These are phyloP conservation scores for Phyllostachys edulis DNA, from an alignment of 176 grass and related monocot genomes.

Conservation along the genomic window DNA sequence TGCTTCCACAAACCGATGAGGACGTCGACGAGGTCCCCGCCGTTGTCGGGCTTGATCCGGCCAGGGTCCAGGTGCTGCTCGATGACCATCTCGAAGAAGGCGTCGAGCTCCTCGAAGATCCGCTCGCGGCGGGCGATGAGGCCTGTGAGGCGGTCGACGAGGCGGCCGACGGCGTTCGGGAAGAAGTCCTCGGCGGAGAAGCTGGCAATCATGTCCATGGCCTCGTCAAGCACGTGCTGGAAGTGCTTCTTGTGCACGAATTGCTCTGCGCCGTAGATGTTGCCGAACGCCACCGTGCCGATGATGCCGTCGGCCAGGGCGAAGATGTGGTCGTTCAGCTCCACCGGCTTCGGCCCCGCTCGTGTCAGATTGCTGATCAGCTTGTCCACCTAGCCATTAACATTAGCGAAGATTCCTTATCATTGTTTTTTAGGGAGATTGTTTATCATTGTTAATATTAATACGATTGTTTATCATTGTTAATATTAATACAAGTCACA, in stretches of 20 bases:
- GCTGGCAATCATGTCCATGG: background rate
- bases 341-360: background rate
- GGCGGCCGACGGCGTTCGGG: slow-evolving; percentile 6
- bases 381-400: background rate
- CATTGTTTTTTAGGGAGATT: too few relatives aligned
- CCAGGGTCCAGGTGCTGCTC: slow-evolving; percentile 14
- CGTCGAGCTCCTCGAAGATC: slow-evolving; percentile 30
- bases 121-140: slow-evolving; percentile 8
- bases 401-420: too few relatives aligned
- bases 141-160: slow-evolving; percentile 16
- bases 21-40: slow-evolving; percentile 26
- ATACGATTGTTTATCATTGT: too few relatives aligned
- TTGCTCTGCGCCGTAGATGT: slow-evolving; percentile 29
- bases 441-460: too few relatives aligned
- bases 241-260: slow-evolving; percentile 25
- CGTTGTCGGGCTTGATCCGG: background rate
- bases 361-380: background rate
- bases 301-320: slow-evolving; percentile 23
- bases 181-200: slow-evolving; percentile 43
- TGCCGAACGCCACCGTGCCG: slow-evolving; percentile 44
- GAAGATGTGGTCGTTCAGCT: slow-evolving; percentile 23
- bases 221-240: slow-evolving; percentile 27
- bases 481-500: too few relatives aligned
- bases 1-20: slow-evolving; percentile 15
- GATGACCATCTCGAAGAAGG: slow-evolving; percentile 36